Base-by-base conservation (phyloP, 306 rosid genomes). In the Cucurbita argyrosperma region DNA sequence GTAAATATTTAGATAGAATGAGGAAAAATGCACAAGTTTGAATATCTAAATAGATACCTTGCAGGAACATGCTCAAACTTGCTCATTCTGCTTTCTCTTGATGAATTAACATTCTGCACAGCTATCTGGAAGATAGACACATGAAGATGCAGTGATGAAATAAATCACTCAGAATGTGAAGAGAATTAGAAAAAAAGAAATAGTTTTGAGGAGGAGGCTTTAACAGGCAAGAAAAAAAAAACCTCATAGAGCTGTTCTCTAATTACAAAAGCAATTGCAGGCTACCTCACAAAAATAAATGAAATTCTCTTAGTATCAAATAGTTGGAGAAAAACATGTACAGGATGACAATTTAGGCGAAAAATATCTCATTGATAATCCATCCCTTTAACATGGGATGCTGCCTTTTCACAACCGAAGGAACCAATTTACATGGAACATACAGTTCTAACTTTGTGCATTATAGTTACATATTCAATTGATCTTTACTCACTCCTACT, bases 161-260 rank as follows among this genome's bases (percentile, higher is more conserved):
- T 18, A 74, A 12, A 57, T 23, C 19, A 14, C 42, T 54, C 45
- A 13, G 43, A 21, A 12, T 60, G 57, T 18, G 74, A 69, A 47
- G 4, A 54, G 71, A 62, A n/a, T 35, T 37, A n/a, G 16, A 61
- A 43, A 53, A 53, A 52, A 16, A 7, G 26, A 8, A 45, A 49
- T 39, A 57, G 53, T 45, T 56, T 7, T 67, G 18, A 35, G 10
- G 38, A 57, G 61, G 4, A 78, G 46, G 50, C 21, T 71, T 71
- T 64, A 76, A 61, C 26, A 76, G 68, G 46, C 66, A 45, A 74
- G 42, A 59, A 46, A 76, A 73, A 74, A 56, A 59, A 39, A 76
- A 90, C 96, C 97, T 93, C 97, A 42, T 85, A 90, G 54, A 93
- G 96, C 66, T 93, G 93, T 79, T 90, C 96, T 80, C 98, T 86